Evolutionary conservation across 1,284 basidiomycete genomes (phyloP).

Genomic region (Pseudozyma pruni): DNA sequence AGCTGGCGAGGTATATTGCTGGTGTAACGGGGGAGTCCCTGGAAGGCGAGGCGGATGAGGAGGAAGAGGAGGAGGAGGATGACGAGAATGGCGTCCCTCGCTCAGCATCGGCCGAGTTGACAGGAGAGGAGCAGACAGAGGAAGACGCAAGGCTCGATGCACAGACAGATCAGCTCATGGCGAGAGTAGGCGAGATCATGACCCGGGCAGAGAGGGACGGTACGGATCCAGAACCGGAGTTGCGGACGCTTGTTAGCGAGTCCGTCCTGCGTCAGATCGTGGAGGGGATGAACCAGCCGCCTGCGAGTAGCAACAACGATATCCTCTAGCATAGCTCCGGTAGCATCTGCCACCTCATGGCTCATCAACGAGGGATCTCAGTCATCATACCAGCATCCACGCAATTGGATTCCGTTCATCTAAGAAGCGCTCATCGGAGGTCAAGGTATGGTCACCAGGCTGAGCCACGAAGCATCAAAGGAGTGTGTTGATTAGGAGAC

Average conservation of each 20-base stretch:
- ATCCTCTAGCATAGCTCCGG: no score
- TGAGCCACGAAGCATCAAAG: no score
- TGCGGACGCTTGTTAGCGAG: slow-evolving; percentile 54
- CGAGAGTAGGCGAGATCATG: slow-evolving; percentile 54
- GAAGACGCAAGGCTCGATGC: slow-evolving; percentile 35
- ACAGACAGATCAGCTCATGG: slow-evolving; percentile 53
- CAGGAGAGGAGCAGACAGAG: slow-evolving; percentile 21
- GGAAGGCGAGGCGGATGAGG: slow-evolving; percentile 19
- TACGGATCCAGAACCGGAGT: slow-evolving; percentile 49
- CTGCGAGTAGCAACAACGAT: no score
- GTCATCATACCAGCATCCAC: no score
- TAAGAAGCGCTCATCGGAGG: no score
- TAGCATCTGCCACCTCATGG: no score
- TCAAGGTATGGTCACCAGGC: no score
- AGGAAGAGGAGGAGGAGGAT: slow-evolving; percentile 27
- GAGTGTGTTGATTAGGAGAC: no score
- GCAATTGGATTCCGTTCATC: no score
- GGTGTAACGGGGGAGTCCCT: slow-evolving; percentile 52
- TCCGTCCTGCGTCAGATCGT: slow-evolving; percentile 54
- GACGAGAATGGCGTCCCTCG: slow-evolving; percentile 34
- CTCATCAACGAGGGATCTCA: no score
- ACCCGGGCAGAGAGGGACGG: slow-evolving; percentile 46
- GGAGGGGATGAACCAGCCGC: slow-evolving; percentile 42
- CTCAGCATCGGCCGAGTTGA: slow-evolving; percentile 1
- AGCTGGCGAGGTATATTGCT: slow-evolving; percentile 55